Percentiles rank a stretch among this genome's conserved stretches.
phyloP scores from a whole-genome alignment of 1,139 yeast species.

The Yamadazyma atmosphaerica region DNA sequence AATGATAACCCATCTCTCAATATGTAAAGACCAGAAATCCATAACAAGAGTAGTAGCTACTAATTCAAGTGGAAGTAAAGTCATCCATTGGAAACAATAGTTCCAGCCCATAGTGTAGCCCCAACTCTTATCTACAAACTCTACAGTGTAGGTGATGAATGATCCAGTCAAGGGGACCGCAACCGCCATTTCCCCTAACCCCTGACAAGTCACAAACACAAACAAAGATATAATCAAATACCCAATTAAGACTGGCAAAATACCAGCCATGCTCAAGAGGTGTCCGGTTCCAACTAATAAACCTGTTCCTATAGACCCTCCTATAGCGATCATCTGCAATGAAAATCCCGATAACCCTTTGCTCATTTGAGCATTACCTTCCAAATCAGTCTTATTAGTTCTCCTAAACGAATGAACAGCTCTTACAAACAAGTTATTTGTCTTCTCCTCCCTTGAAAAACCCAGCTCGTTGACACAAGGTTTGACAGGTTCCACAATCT shows the following conservation, averaged over 20 bases:
- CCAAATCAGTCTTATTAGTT: constrained; percentile 7
- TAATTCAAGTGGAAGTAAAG: constrained; percentile 72
- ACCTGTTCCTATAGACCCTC: constrained; percentile 69
- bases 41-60: constrained; percentile 76
- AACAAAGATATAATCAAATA: constrained; percentile 67
- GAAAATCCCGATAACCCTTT: constrained; percentile 11
- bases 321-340: constrained; percentile 62
- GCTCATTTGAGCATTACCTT: constrained; percentile 9
- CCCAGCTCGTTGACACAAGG: too few species aligned
- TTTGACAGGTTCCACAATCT: not conserved
- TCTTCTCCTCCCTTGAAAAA: too few species aligned
- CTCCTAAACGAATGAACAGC: constrained; percentile 16
- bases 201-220: constrained; percentile 75
- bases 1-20: constrained; percentile 65
- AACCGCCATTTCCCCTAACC: constrained; percentile 85
- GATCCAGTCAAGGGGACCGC: constrained; percentile 81
- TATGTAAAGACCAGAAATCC: constrained; percentile 62
- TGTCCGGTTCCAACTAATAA: constrained; percentile 74
- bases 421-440: constrained; percentile 1
- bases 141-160: constrained; percentile 67
- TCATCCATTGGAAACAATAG: constrained; percentile 77
- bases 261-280: constrained; percentile 72
- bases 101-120: constrained; percentile 83
- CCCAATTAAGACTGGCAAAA: constrained; percentile 72
- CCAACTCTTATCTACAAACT: constrained; percentile 73